Base-by-base conservation (phyloP, 2,329 filamentous ascomycete genomes). In the Fusarium tanahbumbuense region DNA sequence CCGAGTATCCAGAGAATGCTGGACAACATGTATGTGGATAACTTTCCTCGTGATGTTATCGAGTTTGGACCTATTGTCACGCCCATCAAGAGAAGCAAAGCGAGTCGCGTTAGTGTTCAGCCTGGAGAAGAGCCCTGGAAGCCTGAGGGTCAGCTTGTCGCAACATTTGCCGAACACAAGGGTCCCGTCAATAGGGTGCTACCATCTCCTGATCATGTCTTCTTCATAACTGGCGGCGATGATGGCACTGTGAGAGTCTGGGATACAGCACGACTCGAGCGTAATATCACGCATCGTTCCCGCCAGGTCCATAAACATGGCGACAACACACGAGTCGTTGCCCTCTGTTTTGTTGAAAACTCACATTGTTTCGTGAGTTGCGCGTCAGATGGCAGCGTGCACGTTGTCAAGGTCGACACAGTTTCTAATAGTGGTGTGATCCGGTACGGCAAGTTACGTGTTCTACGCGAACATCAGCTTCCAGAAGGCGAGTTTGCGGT, bases 351-450 rank as follows among this genome's bases (percentile, higher is more conserved):
- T 77, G 89, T 99, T 41, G 94, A 98, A 76, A 92, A 94, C 71
- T 97, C 94, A 0, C 94, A 98, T 78, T 94, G 93, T 23, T 98
- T 99, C 77, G 86, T 97, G 66, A 97, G 93, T 76, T 96, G 93
- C 55, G 94, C 93, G 8, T 93, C 88, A 48, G 94, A 99, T 78
- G 96, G 96, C 23, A 95, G 91, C 73, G 90, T 99, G 12, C 92
- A 97, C 76, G 92, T 97, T 4, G 92, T 98, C 65, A 93, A 93
- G 76, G 90, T 97, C n/a, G 87, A 89, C 60, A 86, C 85, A 2
- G 78, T 81, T 9, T 74, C 80, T 6, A 79, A 81, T 22, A 82
- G 78, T 57, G 80, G 81, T 45, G 87, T 88, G 8, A 86, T 87
- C 54, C 91, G 93, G 60, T 98, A 98, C 77, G 90, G 92, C 45